A percentile compares a stretch with the other conserved stretches of the same genome.
These are phyloP conservation scores for Alternaria tenuissima DNA, from an alignment of 2,329 filamentous ascomycete genomes.

Conservation along the genomic window DNA sequence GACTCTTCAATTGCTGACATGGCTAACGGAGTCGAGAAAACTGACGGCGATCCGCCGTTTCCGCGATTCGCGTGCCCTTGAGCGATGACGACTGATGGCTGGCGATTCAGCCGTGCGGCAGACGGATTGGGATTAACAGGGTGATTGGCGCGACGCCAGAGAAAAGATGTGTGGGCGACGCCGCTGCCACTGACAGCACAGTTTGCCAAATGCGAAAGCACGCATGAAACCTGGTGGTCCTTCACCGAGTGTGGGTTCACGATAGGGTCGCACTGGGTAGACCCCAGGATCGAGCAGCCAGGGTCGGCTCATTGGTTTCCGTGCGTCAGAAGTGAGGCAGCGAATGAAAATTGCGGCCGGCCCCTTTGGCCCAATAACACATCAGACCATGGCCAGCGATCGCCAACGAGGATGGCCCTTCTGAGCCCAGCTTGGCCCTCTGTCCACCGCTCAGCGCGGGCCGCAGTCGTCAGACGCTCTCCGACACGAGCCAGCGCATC, in stretches of 20 bases:
- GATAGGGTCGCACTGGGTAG: constrained; percentile 34
- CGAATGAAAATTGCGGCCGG: constrained; percentile 31
- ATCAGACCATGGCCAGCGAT: constrained; percentile 23
- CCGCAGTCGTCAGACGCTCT: constrained; percentile 40
- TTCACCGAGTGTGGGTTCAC: constrained; percentile 22
- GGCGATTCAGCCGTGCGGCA: constrained; percentile 26
- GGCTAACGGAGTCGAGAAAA: constrained; percentile 18
- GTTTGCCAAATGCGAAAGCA: constrained; percentile 25
- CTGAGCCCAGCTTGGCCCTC: constrained; percentile 33
- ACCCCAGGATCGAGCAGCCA: constrained; percentile 17
- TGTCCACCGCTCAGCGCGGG: constrained; percentile 30
- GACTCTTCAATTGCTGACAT: constrained; percentile 3
- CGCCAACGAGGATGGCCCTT: constrained; percentile 39
- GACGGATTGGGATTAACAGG: constrained; percentile 23
- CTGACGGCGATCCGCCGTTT: constrained; percentile 18
- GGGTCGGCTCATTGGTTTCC: constrained; percentile 19
- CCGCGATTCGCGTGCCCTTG: constrained; percentile 16
- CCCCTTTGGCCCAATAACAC: constrained; percentile 29
- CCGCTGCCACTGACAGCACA: constrained; percentile 29
- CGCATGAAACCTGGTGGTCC: constrained; percentile 32
- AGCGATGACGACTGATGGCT: constrained; percentile 28
- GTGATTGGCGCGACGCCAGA: constrained; percentile 25
- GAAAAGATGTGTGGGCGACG: constrained; percentile 6
- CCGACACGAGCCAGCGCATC: constrained; percentile 48
- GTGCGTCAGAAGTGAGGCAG: constrained; percentile 35